These are phyloP conservation scores for Alternaria longipes DNA, from an alignment of 2,329 filamentous ascomycete species.

Conservation along the genomic window DNA sequence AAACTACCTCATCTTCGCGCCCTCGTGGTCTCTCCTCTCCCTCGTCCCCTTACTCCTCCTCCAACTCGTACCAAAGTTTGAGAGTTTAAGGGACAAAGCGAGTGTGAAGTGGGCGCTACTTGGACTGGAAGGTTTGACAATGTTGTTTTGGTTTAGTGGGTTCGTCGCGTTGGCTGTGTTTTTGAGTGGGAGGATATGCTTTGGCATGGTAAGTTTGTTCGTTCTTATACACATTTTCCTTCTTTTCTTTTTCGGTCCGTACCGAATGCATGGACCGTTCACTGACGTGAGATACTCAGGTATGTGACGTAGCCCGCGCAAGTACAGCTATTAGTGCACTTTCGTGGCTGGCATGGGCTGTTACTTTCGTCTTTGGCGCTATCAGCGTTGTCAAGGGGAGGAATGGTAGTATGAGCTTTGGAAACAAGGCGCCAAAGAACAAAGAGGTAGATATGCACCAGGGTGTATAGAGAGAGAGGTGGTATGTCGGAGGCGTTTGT, in stretches of 20 bases:
- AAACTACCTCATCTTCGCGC: slow-evolving; percentile 82
- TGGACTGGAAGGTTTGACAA: slow-evolving; percentile 74
- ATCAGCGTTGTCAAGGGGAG: slow-evolving; percentile 45
- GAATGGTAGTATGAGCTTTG: slow-evolving; percentile 10
- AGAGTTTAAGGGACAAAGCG: slow-evolving; percentile 47
- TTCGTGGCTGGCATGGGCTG: slow-evolving; percentile 63
- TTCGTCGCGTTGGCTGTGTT: slow-evolving; percentile 78
- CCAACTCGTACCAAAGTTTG: slow-evolving; percentile 66
- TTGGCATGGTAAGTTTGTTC: slow-evolving; percentile 46
- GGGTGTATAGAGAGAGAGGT: slow-evolving; percentile 43
- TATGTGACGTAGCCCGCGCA: slow-evolving; percentile 70
- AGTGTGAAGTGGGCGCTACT: slow-evolving; percentile 69
- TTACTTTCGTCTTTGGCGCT: slow-evolving; percentile 43
- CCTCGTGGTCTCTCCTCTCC: slow-evolving; percentile 74
- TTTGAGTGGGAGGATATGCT: slow-evolving; percentile 67
- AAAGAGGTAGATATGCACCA: slow-evolving; percentile 53
- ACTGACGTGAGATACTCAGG: slow-evolving; percentile 22
- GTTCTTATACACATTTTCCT: too few species aligned
- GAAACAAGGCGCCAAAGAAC: slow-evolving; percentile 23
- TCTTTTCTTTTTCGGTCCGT: background rate
- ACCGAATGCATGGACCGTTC: too few species aligned
- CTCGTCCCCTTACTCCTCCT: slow-evolving; percentile 71
- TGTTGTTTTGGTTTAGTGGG: slow-evolving; percentile 90
- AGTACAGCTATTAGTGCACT: slow-evolving; percentile 73
- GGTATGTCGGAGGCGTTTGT: background rate